A percentile compares a stretch with the other conserved stretches of the same genome.
Conservation (phyloP, 2,329 filamentous ascomycete species). For the Aspergillus clavatus region DNA sequence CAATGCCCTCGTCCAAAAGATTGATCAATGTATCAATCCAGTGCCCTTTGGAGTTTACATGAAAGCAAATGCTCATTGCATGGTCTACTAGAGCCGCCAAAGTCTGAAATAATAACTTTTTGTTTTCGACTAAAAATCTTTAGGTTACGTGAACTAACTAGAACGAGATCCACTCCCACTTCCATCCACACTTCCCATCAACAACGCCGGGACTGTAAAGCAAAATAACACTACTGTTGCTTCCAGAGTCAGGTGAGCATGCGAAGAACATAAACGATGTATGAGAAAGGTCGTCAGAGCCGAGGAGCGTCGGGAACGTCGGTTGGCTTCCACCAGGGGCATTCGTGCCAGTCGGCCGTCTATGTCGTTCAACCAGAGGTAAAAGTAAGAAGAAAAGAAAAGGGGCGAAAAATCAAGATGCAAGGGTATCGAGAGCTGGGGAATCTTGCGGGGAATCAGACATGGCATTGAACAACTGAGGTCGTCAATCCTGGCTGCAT, state of each 20-base stretch:
- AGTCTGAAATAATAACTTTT: not conserved
- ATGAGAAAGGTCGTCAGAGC: not conserved
- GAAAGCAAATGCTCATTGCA: too few relatives aligned
- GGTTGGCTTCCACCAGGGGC: not conserved
- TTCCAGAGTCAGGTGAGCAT: not conserved
- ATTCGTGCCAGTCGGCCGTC: not conserved
- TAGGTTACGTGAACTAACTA: not conserved
- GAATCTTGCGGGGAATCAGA: not conserved
- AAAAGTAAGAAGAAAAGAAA: constrained; percentile 1
- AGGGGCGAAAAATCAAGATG: constrained; percentile 5
- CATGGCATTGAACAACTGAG: constrained; percentile 1
- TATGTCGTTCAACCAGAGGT: not conserved
- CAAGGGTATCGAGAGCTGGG: constrained; percentile 5
- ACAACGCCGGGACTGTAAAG: not conserved
- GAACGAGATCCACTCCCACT: not conserved
- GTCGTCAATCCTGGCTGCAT: constrained; percentile 1
- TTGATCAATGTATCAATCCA: too few relatives aligned
- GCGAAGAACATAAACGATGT: not conserved
- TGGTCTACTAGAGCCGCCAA: too few relatives aligned
- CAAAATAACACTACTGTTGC: not conserved
- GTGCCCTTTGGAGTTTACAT: too few relatives aligned
- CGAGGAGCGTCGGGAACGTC: not conserved
- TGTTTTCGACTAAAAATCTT: not conserved
- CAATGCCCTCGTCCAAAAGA: too few relatives aligned
- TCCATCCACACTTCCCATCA: not conserved